phyloP scores from a whole-genome alignment of 2,329 filamentous ascomycete species.

The Xylariaceae sp. region DNA sequence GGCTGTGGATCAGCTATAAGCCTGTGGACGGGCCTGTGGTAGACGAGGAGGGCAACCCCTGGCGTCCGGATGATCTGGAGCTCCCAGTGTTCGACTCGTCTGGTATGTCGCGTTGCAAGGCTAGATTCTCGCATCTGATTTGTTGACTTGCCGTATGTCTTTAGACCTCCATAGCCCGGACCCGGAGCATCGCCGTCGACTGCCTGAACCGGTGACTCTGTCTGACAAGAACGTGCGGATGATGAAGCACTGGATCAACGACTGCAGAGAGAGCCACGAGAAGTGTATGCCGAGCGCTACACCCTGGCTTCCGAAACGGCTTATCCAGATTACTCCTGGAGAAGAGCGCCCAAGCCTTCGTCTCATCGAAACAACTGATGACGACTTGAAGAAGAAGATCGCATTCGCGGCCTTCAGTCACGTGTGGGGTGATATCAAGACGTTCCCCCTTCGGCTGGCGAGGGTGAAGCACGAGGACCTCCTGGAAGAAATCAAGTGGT shows the following conservation, averaged over 20 bases:
- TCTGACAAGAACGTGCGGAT: constrained; percentile 7
- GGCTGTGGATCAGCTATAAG: constrained; percentile 2
- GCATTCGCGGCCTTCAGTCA: constrained; percentile 11
- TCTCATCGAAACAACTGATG: constrained; percentile 7
- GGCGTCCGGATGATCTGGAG: constrained; percentile 5
- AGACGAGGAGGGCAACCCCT: constrained; percentile 2
- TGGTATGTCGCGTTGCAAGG: constrained; percentile 6
- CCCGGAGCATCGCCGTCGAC: constrained; percentile 3
- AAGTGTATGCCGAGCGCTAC: constrained; percentile 3
- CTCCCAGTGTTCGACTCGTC: constrained; percentile 10
- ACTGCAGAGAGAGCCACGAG: constrained; percentile 5
- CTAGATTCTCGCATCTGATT: background rate
- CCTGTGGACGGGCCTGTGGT: constrained; percentile 3
- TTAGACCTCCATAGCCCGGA: constrained; percentile 3
- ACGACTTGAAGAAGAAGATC: background rate
- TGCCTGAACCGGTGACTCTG: constrained; percentile 5
- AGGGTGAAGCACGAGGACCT: constrained; percentile 4
- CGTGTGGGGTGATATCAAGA: constrained; percentile 9
- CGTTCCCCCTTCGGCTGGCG: constrained; percentile 7
- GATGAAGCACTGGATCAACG: constrained; percentile 9
- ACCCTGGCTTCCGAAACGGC: constrained; percentile 8
- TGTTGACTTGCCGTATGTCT: constrained; percentile 1
- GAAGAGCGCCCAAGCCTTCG: constrained; percentile 1
- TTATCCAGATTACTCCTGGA: constrained; percentile 4
- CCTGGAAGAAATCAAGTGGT: constrained; percentile 3